Base-by-base conservation (phyloP, 306 rosid genomes). In the Vicia villosa region DNA sequence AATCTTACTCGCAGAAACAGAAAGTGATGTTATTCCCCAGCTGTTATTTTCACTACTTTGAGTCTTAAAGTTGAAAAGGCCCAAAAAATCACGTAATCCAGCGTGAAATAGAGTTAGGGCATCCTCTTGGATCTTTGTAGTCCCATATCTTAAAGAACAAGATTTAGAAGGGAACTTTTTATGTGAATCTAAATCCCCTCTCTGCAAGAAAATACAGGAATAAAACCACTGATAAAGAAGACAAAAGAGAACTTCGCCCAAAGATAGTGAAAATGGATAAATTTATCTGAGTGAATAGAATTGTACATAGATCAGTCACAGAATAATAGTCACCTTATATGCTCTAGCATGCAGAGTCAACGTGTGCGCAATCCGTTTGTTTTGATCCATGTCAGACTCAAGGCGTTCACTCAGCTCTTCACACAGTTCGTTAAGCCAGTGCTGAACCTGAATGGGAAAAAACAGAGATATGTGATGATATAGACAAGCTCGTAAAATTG, bases 131-230 rank as follows among this genome's bases (percentile, higher is more conserved):
- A 93, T 85, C 87, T 87, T 93, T 66, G 78, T 78, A 81, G 89
- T 59, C 66, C 98, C 96, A 73, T 90, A 88, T 71, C 98, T 85
- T 64, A 93, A 72, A 78, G 96, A 90, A 78, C 98, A 88, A 69
- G 97, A 93, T 78, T 90, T 93, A 54, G 97, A 93, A 78, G 98
- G 94, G 73, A 90, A 93, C 77, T 86, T 90, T 76, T 77, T 90
- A 62, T 74, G 81, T 59, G 92, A 78, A 82, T 86, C 91, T 30
- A 94, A 75, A 73, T 82, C 94, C 69, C 90, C 70, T 24, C 58
- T 63, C 96, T 93, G 89, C 80, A 84, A 74, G 74, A 73, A 74
- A 55, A 75, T 80, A 59, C 46, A 63, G 51, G 19, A 72, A 58
- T 49, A 55, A 32, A 64, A 26, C 46, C 22, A 66, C 45, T 15